Base-by-base conservation (phyloP, 192 early-diverging fungal genomes). In the Mortierella antarctica region DNA sequence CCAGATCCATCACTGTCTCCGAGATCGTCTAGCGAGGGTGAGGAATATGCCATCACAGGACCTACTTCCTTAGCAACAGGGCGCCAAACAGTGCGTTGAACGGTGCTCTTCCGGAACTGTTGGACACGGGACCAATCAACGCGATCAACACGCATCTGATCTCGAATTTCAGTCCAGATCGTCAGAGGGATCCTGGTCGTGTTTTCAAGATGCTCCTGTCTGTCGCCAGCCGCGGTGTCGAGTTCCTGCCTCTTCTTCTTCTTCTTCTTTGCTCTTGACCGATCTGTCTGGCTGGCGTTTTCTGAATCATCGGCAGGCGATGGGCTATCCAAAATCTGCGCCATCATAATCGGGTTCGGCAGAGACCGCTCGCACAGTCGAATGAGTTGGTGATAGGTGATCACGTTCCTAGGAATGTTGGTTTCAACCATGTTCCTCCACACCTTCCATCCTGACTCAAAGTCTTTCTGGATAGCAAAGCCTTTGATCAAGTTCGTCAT, bases 301-400 rank as follows among this genome's bases (percentile, higher is more conserved):
- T 46, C 46, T 17, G 15, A 12, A 23, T 23, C 49, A 44, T 18
- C 45, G 39, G 15, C 50, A 17, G 46, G 4, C 4, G 41, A 21
- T 0, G 18, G 52, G 8, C 41, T 14, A 11, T 64, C 62, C 40
- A 70, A n/a, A 2, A 58, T 15, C 42, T 64, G 47, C 7, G 67
- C 56, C 64, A 64, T 62, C 42, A 14, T n/a, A 12, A 53, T 63
- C 7, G 62, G 62, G 18, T 71, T 49, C 11, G 57, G 68, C 44
- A 71, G 42, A 17, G 77, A 72, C 40, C 77, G 63, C 23, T 80
- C 65, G 53, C 77, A 80, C 17, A 80, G 77, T 52, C 77, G 77
- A 48, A 80, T 57, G 57, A 80, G 42, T 49, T 80, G 77, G 20
- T 80, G 58, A 45, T 80, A 80, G 0, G 77, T 80, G 46, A 80